Percentiles rank a stretch among this genome's conserved stretches.
Evolutionary conservation across 2,329 filamentous ascomycete genomes (phyloP).

Genomic region (Diplodia intermedia): DNA sequence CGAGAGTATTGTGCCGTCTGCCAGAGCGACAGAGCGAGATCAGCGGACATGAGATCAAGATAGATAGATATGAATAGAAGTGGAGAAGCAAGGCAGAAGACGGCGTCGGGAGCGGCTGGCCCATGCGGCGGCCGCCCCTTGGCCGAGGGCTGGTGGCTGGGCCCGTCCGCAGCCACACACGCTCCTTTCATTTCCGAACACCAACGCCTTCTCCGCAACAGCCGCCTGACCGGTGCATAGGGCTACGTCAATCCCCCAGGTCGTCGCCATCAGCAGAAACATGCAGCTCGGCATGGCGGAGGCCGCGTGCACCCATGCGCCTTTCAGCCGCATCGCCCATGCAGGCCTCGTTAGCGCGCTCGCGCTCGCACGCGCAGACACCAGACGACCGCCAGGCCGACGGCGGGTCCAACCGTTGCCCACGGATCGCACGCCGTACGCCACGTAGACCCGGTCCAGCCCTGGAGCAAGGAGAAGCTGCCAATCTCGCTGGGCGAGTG

Average conservation of each 20-base stretch:
- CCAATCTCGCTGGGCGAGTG: constrained; percentile 20
- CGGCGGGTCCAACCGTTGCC: constrained; percentile 1
- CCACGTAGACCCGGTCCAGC: constrained; percentile 1
- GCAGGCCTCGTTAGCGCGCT: background rate
- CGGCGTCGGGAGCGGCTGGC: background rate
- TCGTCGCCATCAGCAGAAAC: constrained; percentile 11
- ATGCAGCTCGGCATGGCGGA: background rate
- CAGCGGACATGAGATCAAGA: background rate
- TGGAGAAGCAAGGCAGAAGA: background rate
- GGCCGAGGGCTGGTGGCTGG: background rate
- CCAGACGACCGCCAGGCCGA: background rate
- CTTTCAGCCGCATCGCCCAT: background rate
- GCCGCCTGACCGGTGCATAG: constrained; percentile 9
- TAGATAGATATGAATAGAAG: constrained; percentile 21
- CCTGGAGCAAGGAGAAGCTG: constrained; percentile 18
- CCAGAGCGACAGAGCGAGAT: background rate
- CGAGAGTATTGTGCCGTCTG: background rate
- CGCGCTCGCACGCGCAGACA: background rate
- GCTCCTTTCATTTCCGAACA: constrained; percentile 25
- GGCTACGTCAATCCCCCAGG: constrained; percentile 23
- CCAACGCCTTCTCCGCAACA: constrained; percentile 18
- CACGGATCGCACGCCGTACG: constrained; percentile 20
- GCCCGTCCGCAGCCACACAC: constrained; percentile 4
- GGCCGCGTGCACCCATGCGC: background rate
- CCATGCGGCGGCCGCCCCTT: constrained; percentile 21